Conservation (phyloP, 1,284 basidiomycete species). For the Fomitopsis betulina region DNA sequence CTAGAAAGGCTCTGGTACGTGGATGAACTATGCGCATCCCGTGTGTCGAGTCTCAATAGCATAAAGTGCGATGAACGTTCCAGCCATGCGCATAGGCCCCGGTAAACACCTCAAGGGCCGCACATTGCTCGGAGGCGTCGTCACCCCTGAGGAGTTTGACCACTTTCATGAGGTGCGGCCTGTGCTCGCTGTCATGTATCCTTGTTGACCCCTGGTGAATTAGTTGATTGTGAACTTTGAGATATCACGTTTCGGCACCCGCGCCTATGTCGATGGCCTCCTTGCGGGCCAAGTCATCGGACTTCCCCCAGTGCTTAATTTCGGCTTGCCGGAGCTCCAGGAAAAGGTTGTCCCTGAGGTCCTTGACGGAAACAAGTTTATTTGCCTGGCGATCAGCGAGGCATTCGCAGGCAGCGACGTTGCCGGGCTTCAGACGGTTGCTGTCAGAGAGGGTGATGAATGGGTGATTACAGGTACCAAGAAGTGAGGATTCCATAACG, state of each 20-base stretch:
- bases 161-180: constrained; percentile 67
- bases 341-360: constrained; percentile 63
- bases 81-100: constrained; percentile 92
- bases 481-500: constrained; percentile 41
- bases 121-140: constrained; percentile 75
- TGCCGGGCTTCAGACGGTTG: constrained; percentile 78
- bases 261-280: constrained; percentile 83
- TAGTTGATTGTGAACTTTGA: constrained; percentile 86
- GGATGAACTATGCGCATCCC: background rate
- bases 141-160: constrained; percentile 88
- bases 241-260: constrained; percentile 74
- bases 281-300: constrained; percentile 82
- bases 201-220: background rate
- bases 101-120: constrained; percentile 87
- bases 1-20: constrained; percentile 68
- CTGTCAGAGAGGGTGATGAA: constrained; percentile 76
- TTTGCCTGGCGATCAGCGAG: constrained; percentile 72
- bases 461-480: constrained; percentile 91
- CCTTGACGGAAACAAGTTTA: constrained; percentile 78
- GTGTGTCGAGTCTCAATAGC: background rate
- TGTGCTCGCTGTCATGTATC: constrained; percentile 3
- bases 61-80: constrained; percentile 64
- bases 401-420: constrained; percentile 95
- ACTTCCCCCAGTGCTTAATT: constrained; percentile 85
- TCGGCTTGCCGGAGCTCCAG: constrained; percentile 73